Base-by-base conservation (phyloP, 2,329 filamentous ascomycete genomes). In the Penicillium griseofulvum region DNA sequence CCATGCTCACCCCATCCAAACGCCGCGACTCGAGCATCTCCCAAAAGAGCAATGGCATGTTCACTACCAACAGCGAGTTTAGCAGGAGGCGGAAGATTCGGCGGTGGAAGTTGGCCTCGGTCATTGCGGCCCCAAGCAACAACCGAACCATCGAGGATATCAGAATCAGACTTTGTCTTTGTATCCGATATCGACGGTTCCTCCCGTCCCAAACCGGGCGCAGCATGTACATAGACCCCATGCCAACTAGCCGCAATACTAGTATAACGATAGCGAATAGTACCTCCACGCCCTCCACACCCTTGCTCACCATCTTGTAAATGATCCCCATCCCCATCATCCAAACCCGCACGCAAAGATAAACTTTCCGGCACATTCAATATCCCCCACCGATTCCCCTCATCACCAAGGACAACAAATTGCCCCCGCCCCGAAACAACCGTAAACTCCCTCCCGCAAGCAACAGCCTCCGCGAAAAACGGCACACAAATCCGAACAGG, bases 1-100 rank as follows among this genome's bases (percentile, higher is more conserved):
- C 94, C 94, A 75, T 99, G 94, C 74, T 97, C 93, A 2, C 91
- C 92, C 94, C 94, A 99, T 19, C 94, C 94, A 91, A 93, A 97
- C 1, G 90, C 84, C 46, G 95, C 75, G 1, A 96, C 84, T 48
- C 87, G 82, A 1, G 84, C 84, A 19, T 81, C 78, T 10, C 75
- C 75, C 0, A 88, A 85, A 26, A 93, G 73, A 9, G 86, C 90
- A 59, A 97, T 74, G n/a, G 84, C 85, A 72, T 99, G 94, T 73
- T 97, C 94, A 68, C 93, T 97, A 0, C 94, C 94, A 43, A 89
- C 83, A 3, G 89, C 88, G n/a, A 97, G 81, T 24, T 79, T 77
- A 10, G 76, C 74, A 4, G 91, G 67, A 1, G 69, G 67, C 0
- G 87, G 86, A 1, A 95, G 70, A 24, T 78, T 76, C 1, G 74